These are phyloP conservation scores for Peronospora destructor DNA, from an alignment of 352 stramenopile genomes.

Conservation along the genomic window DNA sequence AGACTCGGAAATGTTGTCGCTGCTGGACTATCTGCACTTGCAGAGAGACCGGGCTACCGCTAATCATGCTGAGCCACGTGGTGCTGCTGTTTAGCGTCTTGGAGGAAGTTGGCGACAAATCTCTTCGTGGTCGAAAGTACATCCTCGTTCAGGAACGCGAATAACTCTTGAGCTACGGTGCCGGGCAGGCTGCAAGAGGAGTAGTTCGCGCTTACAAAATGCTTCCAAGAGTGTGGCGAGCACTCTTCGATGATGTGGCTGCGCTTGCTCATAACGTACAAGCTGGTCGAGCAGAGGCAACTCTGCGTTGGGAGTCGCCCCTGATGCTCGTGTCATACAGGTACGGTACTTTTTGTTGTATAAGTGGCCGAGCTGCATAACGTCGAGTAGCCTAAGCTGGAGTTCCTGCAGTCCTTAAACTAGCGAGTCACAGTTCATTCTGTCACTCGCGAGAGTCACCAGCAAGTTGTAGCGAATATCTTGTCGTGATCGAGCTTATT, in stretches of 20 bases:
- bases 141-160: conserved; percentile 57
- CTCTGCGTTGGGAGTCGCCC: conserved; percentile 56
- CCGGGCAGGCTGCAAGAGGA: conserved; percentile 38
- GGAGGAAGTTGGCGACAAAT: conserved; percentile 34
- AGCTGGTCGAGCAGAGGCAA: conserved; percentile 39
- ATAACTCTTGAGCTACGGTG: conserved; percentile 42
- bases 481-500: conserved; percentile 17
- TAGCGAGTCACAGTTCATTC: conserved; percentile 35
- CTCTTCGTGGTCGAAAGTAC: conserved; percentile 51
- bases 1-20: conserved; percentile 12
- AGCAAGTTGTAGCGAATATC: conserved; percentile 45
- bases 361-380: conserved; percentile 48
- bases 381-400: conserved; percentile 26
- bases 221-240: conserved; percentile 31
- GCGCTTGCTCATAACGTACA: conserved; percentile 29
- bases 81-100: conserved; percentile 41
- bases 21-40: conserved; percentile 17
- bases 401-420: conserved; percentile 45
- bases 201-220: conserved; percentile 36
- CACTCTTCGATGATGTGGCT: conserved; percentile 30
- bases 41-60: conserved; percentile 20
- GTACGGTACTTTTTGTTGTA: conserved; percentile 41
- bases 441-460: conserved; percentile 31
- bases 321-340: conserved; percentile 53
- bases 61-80: conserved; percentile 19